Evolutionary conservation across 805 yeast genomes (phyloP).

Genomic region (Barnettozyma siamensis): DNA sequence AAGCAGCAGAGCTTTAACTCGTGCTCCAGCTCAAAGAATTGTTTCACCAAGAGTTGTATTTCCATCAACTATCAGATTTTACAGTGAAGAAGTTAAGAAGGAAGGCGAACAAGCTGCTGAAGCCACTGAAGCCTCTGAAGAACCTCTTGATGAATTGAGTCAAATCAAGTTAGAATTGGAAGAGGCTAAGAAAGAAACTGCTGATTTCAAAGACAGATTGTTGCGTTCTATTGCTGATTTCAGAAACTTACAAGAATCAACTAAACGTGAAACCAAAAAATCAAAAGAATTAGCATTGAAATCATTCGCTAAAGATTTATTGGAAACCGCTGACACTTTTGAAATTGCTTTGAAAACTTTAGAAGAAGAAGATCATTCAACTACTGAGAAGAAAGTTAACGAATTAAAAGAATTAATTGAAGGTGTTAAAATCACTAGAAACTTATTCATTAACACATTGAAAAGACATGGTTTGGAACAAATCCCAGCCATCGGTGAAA

Average conservation of each 20-base stretch:
- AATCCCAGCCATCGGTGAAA: conserved; percentile 44
- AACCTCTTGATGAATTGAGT: conserved; percentile 22
- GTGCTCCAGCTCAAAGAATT: neutral
- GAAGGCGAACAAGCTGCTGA: conserved; percentile 4
- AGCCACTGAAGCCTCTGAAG: conserved; percentile 11
- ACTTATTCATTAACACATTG: conserved; percentile 44
- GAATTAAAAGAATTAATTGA: conserved; percentile 45
- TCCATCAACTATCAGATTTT: conserved; percentile 17
- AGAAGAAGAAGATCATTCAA: conserved; percentile 22
- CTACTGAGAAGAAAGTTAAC: conserved; percentile 22
- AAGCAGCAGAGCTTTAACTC: neutral
- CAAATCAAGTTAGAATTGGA: conserved; percentile 15
- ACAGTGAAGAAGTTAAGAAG: conserved; percentile 25
- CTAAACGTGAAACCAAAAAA: conserved; percentile 26
- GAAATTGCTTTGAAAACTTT: conserved; percentile 25
- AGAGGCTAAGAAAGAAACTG: conserved; percentile 21
- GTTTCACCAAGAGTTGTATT: conserved; percentile 1
- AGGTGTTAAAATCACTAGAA: conserved; percentile 47
- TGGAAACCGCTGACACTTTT: conserved; percentile 26
- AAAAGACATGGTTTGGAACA: conserved; percentile 43
- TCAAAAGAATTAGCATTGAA: conserved; percentile 26
- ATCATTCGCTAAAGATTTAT: conserved; percentile 25
- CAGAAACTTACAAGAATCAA: conserved; percentile 26
- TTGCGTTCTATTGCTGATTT: conserved; percentile 26
- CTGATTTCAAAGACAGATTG: conserved; percentile 24